Evolutionary conservation across 768 basidiomycete genomes (phyloP).

Genomic region (Guyanaporus albipodus): DNA sequence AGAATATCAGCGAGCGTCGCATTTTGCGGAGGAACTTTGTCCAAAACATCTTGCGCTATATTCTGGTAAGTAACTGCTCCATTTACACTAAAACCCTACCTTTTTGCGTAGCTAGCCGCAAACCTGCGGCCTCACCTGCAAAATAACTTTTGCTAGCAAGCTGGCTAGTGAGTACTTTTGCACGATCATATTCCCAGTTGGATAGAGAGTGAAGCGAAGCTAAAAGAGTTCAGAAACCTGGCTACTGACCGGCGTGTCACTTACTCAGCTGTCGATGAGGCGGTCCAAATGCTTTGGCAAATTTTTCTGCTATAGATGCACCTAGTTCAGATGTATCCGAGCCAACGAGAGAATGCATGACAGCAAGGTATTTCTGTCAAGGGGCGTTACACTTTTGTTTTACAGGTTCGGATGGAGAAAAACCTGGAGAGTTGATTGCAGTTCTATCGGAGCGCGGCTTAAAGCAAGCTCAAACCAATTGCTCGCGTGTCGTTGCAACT

Average conservation of each 20-base stretch:
- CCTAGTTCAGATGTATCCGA: constrained; percentile 84
- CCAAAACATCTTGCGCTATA: constrained; percentile 54
- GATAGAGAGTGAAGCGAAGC: constrained; percentile 54
- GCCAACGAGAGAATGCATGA: constrained; percentile 65
- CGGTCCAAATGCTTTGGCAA: constrained; percentile 76
- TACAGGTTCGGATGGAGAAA: constrained; percentile 9
- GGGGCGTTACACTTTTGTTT: background rate
- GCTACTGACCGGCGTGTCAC: constrained; percentile 18
- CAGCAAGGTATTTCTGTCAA: constrained; percentile 79
- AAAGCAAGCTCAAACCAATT: constrained; percentile 87
- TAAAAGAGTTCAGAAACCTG: constrained; percentile 22
- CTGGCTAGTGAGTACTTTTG: constrained; percentile 79
- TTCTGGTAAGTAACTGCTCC: background rate
- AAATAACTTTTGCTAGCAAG: constrained; percentile 91
- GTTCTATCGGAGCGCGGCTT: constrained; percentile 83
- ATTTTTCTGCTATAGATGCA: constrained; percentile 83
- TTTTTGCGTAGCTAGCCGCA: constrained; percentile 63
- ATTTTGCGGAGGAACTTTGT: constrained; percentile 55
- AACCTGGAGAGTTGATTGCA: constrained; percentile 91
- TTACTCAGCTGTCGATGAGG: constrained; percentile 72
- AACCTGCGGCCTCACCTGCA: constrained; percentile 79
- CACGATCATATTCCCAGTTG: constrained; percentile 72
- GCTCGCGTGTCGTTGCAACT: constrained; percentile 68
- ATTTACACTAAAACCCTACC: constrained; percentile 37
- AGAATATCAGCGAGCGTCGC: constrained; percentile 60